Base-by-base conservation (phyloP, 179 eudicot genomes). In the Beta corolliflora region DNA sequence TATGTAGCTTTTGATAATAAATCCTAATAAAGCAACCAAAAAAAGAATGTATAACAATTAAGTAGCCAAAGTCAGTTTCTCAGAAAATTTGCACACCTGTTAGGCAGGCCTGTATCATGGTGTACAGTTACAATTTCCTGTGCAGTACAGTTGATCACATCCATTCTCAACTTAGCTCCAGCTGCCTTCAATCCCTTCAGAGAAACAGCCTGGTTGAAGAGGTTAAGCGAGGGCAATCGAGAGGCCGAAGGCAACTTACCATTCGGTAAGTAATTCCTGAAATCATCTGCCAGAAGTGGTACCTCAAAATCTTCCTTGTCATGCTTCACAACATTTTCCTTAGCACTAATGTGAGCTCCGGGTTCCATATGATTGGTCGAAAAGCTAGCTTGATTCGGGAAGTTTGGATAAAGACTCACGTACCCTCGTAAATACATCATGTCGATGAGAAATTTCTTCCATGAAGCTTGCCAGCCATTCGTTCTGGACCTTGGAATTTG, bases 311-410 rank as follows among this genome's bases (percentile, higher is more conserved):
- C 99, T 1, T 78, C 41, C 92, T 94, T 95, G 76, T 93, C 85
- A 61, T 95, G 99, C 80, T 67, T 88, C 6, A 95, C 85, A 3
- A 83, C 91, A 48, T 94, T 95, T 82, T 94, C 97, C 85, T 95
- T 94, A 1, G 99, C 97, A 54, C 93, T 80, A 0, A 95, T 92
- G 69, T 95, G 99, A 2, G 98, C 98, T 19, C 99, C 97, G 0
- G 99, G 98, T 81, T 95, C 99, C 98, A 95, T 94, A 68, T 95
- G 99, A 66, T 95, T 95, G 2, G 99, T 95, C 31, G 99, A 95
- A 73, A 95, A 95, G 87, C 99, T 95, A 45, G 89, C 88, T 76
- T 95, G 99, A 52, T 87, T 81, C 0, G 99, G 98, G 66, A 95
- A 95, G 81, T 95, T 95, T 0, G 99, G 99, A 56, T 95, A 95